A percentile compares a stretch with the other conserved stretches of the same genome.
Evolutionary conservation across 148 eudicot genomes (phyloP).

Genomic region (Vaccinium corymbosum): DNA sequence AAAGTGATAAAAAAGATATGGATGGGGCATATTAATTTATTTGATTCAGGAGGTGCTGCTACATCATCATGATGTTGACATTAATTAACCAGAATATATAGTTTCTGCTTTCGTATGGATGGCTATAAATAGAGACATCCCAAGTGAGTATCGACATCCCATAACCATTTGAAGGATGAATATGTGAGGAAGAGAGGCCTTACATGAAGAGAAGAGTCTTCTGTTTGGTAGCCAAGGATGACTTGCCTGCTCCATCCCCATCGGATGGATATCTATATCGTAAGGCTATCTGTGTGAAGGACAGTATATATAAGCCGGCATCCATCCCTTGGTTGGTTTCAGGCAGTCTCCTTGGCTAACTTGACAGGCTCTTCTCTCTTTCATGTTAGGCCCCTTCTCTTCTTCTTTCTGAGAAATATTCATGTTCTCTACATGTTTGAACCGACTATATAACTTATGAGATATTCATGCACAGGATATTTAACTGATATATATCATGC

Average conservation of each 20-base stretch:
- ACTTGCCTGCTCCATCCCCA: constrained; percentile 16
- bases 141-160: constrained; percentile 5
- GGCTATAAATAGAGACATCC: constrained; percentile 5
- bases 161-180: not conserved
- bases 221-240: constrained; percentile 17
- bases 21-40: not conserved
- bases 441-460: not conserved
- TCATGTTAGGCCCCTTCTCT: constrained; percentile 2
- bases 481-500: not conserved
- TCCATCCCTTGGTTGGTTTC: constrained; percentile 15
- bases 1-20: not conserved
- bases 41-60: not conserved
- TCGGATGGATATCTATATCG: not conserved
- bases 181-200: constrained; percentile 12
- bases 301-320: not conserved
- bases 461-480: not conserved
- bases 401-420: not conserved
- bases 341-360: constrained; percentile 18
- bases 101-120: not conserved
- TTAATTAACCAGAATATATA: not conserved
- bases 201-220: constrained; percentile 6
- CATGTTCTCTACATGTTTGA: not conserved
- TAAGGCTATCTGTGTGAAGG: not conserved
- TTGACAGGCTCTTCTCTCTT: constrained; percentile 10
- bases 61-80: not conserved